These are phyloP conservation scores for Breviolum minutum DNA, from an alignment of 73 alveolate genomes.

Conservation along the genomic window DNA sequence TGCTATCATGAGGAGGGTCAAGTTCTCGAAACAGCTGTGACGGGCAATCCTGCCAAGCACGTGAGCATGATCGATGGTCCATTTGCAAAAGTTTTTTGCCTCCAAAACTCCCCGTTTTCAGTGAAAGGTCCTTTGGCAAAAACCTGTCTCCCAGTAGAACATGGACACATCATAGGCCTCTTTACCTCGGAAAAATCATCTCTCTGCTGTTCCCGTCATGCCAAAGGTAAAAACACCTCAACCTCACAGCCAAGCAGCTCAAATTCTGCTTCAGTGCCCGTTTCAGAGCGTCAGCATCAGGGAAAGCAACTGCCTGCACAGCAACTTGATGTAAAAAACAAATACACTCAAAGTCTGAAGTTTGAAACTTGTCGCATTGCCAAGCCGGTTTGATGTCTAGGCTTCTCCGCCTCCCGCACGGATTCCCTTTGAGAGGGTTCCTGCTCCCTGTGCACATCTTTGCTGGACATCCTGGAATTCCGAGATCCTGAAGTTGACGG, in stretches of 20 bases:
- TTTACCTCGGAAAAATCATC: constrained; percentile 11
- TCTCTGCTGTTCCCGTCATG: not conserved
- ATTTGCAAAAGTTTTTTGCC: not conserved
- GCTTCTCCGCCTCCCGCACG: constrained; percentile 49
- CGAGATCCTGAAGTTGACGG: constrained; percentile 53
- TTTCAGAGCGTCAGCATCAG: constrained; percentile 84
- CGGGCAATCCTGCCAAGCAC: constrained; percentile 75
- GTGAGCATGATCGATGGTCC: not conserved
- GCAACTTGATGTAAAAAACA: no score
- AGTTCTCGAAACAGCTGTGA: constrained; percentile 50
- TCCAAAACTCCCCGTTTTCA: no score
- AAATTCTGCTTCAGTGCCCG: constrained; percentile 72
- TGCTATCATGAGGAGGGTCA: constrained; percentile 73
- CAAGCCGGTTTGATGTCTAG: not conserved
- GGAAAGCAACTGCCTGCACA: constrained; percentile 52
- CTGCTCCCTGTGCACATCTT: not conserved
- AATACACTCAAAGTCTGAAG: no score
- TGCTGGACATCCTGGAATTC: constrained; percentile 28
- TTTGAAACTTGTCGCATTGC: no score
- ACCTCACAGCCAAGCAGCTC: constrained; percentile 11
- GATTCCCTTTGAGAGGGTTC: constrained; percentile 39
- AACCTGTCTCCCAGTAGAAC: constrained; percentile 79
- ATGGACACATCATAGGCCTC: constrained; percentile 83
- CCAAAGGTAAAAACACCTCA: not conserved
- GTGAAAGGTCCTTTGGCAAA: constrained; percentile 54